Evolutionary conservation across 164 flowering plant genomes (phyloP), one percentile per base, ranked within the genome.

Genomic region (Magnolia sinica): DNA sequence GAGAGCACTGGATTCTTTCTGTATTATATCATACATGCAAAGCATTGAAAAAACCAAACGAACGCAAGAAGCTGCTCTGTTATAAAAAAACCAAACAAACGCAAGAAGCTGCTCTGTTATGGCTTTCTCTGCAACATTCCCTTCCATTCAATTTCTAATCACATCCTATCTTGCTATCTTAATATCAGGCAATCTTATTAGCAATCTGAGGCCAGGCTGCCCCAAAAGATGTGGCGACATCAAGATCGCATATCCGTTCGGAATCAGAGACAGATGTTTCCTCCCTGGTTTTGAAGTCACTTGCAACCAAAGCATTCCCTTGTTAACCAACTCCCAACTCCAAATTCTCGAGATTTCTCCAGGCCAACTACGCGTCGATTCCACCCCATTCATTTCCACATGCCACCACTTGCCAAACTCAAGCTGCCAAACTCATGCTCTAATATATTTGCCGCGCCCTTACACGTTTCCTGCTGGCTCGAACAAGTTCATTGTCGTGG

Each of bases 301-400:
- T 10, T 68, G 70, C 45, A 68, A 23, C 70, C 45, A 68, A 23
- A 68, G 45, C 45, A 68, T 68, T 29, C 70, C 45, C 31, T 67
- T 67, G 29, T 67, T 23, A 27, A 14, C 45, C 31, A 22, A 29
- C 20, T 27, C 45, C 31, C 0, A 68, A 8, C 16, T 68, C 18
- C 11, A 0, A 68, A 29, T 29, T 10, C 8, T 27, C 4, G 16
- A 24, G 8, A 68, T 68, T 10, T 68, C 45, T 23, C 13, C 20
- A 68, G 70, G 61, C 18, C 16, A 55, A 10, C 11, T 55, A 1
- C 13, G 61, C 4, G 11, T 55, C 2, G 61, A 16, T 11, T 55
- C 61, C 61, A 7, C 61, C 61, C 18, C 13, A 55, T 55, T 55
- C 61, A 55, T 55, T 55, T 16, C 18, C 61, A 55, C 61, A 16